phyloP scores from a whole-genome alignment of 306 rosid species.

The Vachellia collinsii region DNA sequence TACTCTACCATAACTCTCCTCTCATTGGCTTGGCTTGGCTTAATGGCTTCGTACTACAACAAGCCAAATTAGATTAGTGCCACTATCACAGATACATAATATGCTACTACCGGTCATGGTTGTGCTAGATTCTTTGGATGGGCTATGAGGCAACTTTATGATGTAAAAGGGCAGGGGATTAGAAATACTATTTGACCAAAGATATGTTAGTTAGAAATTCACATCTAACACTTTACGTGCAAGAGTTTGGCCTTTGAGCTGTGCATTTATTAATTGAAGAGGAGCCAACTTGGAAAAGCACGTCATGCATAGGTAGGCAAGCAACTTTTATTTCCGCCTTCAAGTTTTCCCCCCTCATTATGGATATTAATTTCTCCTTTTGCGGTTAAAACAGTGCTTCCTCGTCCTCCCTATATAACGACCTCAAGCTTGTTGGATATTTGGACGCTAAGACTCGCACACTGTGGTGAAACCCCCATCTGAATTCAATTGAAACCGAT shows the following conservation, averaged over 20 bases:
- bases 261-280: constrained; percentile 22
- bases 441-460: constrained; percentile 18
- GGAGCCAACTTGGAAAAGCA: constrained; percentile 54
- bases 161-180: constrained; percentile 19
- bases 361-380: constrained; percentile 18
- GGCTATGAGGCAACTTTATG: neutral
- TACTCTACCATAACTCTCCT: constrained; percentile 34
- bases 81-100: neutral
- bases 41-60: neutral
- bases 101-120: neutral
- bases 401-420: constrained; percentile 68
- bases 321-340: constrained; percentile 40
- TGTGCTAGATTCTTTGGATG: constrained; percentile 1
- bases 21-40: constrained; percentile 24
- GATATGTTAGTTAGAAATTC: constrained; percentile 39
- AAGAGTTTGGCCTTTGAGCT: constrained; percentile 21
- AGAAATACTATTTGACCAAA: constrained; percentile 20
- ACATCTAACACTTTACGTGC: constrained; percentile 41
- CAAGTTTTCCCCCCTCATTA: constrained; percentile 9
- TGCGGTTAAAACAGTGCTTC: constrained; percentile 37
- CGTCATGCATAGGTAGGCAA: constrained; percentile 58
- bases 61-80: constrained; percentile 5
- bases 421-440: constrained; percentile 45
- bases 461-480: neutral
- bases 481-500: constrained; percentile 36